phyloP scores from a whole-genome alignment of 768 basidiomycete species.

The Sarcodon aspratus region DNA sequence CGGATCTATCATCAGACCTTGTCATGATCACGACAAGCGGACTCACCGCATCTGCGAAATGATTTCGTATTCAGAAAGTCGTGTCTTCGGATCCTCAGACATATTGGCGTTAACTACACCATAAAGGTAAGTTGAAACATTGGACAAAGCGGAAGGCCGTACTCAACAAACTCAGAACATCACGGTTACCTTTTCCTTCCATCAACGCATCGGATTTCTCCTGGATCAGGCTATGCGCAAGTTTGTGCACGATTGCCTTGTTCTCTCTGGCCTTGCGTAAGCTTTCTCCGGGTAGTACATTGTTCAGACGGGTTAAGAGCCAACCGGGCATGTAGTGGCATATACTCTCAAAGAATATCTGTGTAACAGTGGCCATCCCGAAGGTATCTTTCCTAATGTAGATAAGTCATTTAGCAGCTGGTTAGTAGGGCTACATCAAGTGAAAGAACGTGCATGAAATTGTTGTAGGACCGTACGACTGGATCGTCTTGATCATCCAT shows the following conservation, averaged over 20 bases:
- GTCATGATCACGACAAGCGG: conserved; percentile 11
- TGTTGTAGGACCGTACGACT: conserved; percentile 43
- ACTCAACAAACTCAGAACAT: conserved; percentile 50
- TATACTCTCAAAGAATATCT: conserved; percentile 37
- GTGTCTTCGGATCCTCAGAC: conserved; percentile 29
- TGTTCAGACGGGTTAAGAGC: conserved; percentile 33
- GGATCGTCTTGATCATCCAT: conserved; percentile 35
- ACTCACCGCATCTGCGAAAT: conserved; percentile 17
- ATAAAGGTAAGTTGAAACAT: conserved; percentile 14
- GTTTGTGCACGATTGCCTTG: conserved; percentile 12
- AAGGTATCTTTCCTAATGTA: conserved; percentile 32
- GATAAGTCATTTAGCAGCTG: conserved; percentile 1
- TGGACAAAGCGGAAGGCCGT: conserved; percentile 3
- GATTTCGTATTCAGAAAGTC: conserved; percentile 22
- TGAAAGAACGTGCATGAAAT: conserved; percentile 18
- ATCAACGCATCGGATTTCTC: conserved; percentile 36
- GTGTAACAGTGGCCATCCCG: conserved; percentile 31
- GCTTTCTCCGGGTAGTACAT: conserved; percentile 29
- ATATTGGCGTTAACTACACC: conserved; percentile 42
- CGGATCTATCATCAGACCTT: background rate
- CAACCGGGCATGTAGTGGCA: conserved; percentile 28
- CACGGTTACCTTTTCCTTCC: conserved; percentile 36
- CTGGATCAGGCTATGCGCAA: conserved; percentile 35
- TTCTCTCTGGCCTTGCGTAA: conserved; percentile 25
- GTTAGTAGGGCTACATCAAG: background rate